phyloP scores from a whole-genome alignment of 2,329 filamentous ascomycete genomes.

The Cytospora schulzeri region DNA sequence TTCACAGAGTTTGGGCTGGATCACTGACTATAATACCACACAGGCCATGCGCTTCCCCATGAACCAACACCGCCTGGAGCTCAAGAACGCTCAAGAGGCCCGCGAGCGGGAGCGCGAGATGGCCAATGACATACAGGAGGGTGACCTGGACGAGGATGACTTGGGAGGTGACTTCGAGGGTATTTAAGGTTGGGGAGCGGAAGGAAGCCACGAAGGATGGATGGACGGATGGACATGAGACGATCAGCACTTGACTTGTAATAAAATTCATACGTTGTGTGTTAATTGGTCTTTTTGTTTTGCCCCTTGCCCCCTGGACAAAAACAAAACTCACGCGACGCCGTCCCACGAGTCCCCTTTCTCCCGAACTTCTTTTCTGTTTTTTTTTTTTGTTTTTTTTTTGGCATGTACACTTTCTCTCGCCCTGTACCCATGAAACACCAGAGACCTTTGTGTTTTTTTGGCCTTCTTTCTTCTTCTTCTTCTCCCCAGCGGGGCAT shows the following conservation, averaged over 20 bases:
- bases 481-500: conserved; percentile 1
- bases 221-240: conserved; percentile 10
- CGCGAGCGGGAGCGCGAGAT: conserved; percentile 93
- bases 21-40: conserved; percentile 29
- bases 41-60: conserved; percentile 98
- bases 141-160: conserved; percentile 95
- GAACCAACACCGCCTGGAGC: conserved; percentile 96
- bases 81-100: conserved; percentile 99
- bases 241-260: conserved; percentile 19
- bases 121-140: conserved; percentile 98
- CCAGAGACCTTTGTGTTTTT: too few species aligned
- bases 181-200: conserved; percentile 61
- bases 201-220: background rate
- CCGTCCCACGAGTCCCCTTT: background rate
- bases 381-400: background rate
- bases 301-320: conserved; percentile 5
- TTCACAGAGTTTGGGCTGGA: background rate
- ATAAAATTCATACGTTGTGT: conserved; percentile 25
- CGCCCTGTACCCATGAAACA: background rate
- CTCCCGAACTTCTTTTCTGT: background rate
- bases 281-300: conserved; percentile 7
- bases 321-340: background rate
- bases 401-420: conserved; percentile 8
- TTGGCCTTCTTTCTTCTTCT: background rate
- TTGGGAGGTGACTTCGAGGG: conserved; percentile 94